phyloP scores from a whole-genome alignment of 768 basidiomycete genomes.

The Favolaschia claudopus region DNA sequence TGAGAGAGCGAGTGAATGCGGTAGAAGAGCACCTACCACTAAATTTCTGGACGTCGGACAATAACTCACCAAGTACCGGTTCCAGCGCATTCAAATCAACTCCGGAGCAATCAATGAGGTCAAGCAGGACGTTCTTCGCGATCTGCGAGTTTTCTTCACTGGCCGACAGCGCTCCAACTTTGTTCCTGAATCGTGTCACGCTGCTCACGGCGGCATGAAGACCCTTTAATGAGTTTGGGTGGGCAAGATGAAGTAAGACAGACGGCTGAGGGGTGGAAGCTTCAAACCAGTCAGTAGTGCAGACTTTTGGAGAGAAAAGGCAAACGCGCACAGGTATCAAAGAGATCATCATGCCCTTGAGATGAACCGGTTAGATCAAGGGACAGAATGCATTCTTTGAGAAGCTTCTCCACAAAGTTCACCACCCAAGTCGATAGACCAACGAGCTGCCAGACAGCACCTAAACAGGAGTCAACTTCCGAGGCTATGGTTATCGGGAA shows the following conservation, averaged over 20 bases:
- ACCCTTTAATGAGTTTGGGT: conserved; percentile 66
- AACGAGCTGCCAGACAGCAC: conserved; percentile 77
- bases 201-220: conserved; percentile 59
- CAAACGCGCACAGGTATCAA: conserved; percentile 31
- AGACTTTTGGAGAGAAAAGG: not conserved
- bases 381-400: conserved; percentile 60
- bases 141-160: conserved; percentile 69
- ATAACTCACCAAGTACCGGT: conserved; percentile 48
- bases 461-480: conserved; percentile 43
- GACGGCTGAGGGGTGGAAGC: conserved; percentile 40
- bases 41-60: conserved; percentile 41
- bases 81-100: conserved; percentile 64
- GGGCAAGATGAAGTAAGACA: conserved; percentile 64
- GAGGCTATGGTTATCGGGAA: not conserved
- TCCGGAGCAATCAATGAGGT: conserved; percentile 70
- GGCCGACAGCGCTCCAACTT: conserved; percentile 59
- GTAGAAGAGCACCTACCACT: conserved; percentile 38
- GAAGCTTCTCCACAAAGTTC: conserved; percentile 63
- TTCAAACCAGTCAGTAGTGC: conserved; percentile 3
- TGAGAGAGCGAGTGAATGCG: conserved; percentile 11
- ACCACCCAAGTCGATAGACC: conserved; percentile 69
- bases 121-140: conserved; percentile 67
- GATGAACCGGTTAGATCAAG: conserved; percentile 16
- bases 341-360: conserved; percentile 33
- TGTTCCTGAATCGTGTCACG: conserved; percentile 64